These are phyloP conservation scores for Melastoma candidum DNA, from an alignment of 441 rosid species.

Conservation along the genomic window DNA sequence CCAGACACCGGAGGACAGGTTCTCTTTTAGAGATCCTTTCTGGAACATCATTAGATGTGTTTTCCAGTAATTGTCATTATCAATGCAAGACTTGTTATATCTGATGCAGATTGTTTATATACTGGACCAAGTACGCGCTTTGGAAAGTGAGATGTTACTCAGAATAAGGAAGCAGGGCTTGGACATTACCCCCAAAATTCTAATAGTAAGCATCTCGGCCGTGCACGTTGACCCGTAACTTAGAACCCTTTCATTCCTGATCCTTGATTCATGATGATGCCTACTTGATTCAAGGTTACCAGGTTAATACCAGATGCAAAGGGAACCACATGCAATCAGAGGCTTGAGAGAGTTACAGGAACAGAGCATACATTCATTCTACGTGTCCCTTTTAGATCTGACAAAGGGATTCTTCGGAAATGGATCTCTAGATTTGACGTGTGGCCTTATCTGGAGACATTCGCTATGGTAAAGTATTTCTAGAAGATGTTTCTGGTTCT, in stretches of 20 bases:
- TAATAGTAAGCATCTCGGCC: slow-evolving; percentile 45
- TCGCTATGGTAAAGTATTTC: slow-evolving; percentile 50
- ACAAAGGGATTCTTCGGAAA: slow-evolving; percentile 74
- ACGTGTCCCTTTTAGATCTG: slow-evolving; percentile 90
- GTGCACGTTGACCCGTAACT: not conserved
- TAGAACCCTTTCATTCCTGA: not conserved
- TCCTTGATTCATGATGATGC: not conserved
- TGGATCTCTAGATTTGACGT: slow-evolving; percentile 98
- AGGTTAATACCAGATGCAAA: slow-evolving; percentile 88
- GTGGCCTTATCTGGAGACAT: slow-evolving; percentile 94
- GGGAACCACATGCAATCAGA: slow-evolving; percentile 90
- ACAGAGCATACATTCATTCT: slow-evolving; percentile 75
- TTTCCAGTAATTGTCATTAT: too few species aligned
- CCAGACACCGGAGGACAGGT: slow-evolving; percentile 99
- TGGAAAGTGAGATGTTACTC: slow-evolving; percentile 82
- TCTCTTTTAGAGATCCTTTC: slow-evolving; percentile 2
- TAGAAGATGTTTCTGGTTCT: too few species aligned
- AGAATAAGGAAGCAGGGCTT: slow-evolving; percentile 84
- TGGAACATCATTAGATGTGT: not conserved
- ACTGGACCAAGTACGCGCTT: slow-evolving; percentile 93
- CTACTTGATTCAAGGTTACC: slow-evolving; percentile 47
- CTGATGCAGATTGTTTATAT: slow-evolving; percentile 76
- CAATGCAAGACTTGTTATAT: not conserved
- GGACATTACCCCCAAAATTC: slow-evolving; percentile 77
- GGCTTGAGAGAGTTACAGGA: slow-evolving; percentile 89